A percentile compares a stretch with the other conserved stretches of the same genome.
phyloP scores from a whole-genome alignment of 148 eudicot species.

The Linanthus parryae region DNA sequence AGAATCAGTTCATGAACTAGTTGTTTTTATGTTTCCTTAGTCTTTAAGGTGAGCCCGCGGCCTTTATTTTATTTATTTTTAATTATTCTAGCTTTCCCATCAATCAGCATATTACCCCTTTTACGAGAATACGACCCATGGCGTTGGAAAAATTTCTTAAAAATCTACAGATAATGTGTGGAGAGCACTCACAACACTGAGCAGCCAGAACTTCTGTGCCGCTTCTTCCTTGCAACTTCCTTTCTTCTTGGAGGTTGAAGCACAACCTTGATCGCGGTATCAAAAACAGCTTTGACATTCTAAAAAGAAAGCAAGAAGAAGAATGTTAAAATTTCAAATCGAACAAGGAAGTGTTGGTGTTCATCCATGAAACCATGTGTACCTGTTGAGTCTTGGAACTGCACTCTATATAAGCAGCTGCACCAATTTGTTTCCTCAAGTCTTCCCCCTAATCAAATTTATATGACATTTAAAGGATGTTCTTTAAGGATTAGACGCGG shows the following conservation, averaged over 20 bases:
- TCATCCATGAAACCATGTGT: neutral
- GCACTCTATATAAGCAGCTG: constrained; percentile 89
- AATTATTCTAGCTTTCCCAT: no score
- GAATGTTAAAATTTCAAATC: neutral
- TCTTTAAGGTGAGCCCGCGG: no score
- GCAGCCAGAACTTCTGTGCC: constrained; percentile 52
- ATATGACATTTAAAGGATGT: neutral
- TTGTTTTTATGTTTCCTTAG: no score
- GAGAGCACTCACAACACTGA: constrained; percentile 63
- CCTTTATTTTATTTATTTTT: no score
- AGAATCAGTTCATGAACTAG: no score
- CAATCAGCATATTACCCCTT: no score
- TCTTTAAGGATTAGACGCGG: neutral
- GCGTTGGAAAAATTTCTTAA: no score
- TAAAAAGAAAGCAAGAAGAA: constrained; percentile 14
- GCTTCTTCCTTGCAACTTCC: constrained; percentile 51
- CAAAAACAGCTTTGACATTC: constrained; percentile 84
- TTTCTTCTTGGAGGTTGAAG: constrained; percentile 92
- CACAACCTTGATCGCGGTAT: constrained; percentile 84
- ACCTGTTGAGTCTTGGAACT: constrained; percentile 98
- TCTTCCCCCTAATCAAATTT: constrained; percentile 63
- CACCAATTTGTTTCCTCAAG: constrained; percentile 88
- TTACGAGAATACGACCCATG: no score
- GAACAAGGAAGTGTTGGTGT: neutral
- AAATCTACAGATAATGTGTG: neutral